Percentiles rank a stretch among this genome's conserved stretches.
These are phyloP conservation scores for Quercus phellos DNA, from an alignment of 331 rosid genomes.

Conservation along the genomic window DNA sequence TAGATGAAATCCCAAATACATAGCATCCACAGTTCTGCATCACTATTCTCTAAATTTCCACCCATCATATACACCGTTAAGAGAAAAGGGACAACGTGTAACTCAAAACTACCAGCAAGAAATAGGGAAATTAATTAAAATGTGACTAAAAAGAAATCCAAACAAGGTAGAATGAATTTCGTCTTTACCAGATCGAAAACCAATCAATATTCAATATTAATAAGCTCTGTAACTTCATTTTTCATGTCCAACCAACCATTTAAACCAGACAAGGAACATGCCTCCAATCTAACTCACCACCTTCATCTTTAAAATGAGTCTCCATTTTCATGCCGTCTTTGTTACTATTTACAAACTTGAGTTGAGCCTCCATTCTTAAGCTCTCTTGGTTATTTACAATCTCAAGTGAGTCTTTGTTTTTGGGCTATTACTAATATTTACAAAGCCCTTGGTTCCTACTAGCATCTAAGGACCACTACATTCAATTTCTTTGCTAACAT, in stretches of 20 bases:
- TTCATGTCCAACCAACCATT: not conserved
- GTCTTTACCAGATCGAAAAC: no score
- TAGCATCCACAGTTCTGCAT: conserved; percentile 38
- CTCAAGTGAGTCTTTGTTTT: no score
- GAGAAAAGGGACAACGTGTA: not conserved
- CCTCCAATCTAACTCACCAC: conserved; percentile 1
- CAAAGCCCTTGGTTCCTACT: no score
- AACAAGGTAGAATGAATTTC: not conserved
- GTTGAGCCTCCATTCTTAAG: no score
- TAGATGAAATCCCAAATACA: conserved; percentile 34
- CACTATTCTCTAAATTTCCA: conserved; percentile 4
- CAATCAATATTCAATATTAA: not conserved
- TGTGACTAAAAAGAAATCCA: not conserved
- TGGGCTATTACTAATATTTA: no score
- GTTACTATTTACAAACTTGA: no score
- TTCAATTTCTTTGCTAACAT: no score
- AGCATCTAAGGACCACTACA: no score
- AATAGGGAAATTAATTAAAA: not conserved
- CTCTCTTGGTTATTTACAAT: no score
- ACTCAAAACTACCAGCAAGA: not conserved
- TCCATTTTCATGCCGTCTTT: no score
- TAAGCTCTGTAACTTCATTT: not conserved
- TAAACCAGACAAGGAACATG: not conserved
- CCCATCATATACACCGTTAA: conserved; percentile 49
- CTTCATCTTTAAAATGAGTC: no score